Base-by-base conservation (phyloP, 345 rosid genomes). In the Eucalyptus curtisii region DNA sequence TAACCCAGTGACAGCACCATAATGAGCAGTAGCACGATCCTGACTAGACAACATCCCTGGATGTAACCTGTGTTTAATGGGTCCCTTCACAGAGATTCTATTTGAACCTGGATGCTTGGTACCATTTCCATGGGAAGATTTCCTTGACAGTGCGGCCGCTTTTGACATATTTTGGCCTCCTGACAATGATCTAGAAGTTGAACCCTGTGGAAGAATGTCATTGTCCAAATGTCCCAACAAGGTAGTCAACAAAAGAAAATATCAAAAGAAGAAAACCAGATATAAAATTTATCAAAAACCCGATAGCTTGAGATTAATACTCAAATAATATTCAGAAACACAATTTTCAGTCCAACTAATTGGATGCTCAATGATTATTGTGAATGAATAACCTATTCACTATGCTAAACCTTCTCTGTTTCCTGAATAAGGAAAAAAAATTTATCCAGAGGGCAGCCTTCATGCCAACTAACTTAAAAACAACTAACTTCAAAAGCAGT, bases 11-110 rank as follows among this genome's bases (percentile, higher is more conserved):
- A 97, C 97, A 91, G 93, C 96, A 92, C 99, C 99, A 91, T 96
- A 97, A 91, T 96, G 99, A 88, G 99, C 98, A 89, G 98, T 95
- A 89, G 98, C 96, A 88, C 95, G 95, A 92, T 98, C 99, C 89
- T 93, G 95, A 89, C 90, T 90, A 87, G 99, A 94, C 91, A 96
- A 90, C 97, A 97, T 90, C 90, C 99, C 98, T 57, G 98, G 98
- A 89, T 97, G 99, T 89, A 95, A 82, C 89, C 97, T 97, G 92
- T 94, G 97, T 89, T 88, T 92, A 57, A 89, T 88, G 90, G 95
- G 88, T 86, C 95, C 95, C 91, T 93, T 95, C 87, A 90, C 89
- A 79, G 94, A 92, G 89, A 89, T 59, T 91, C 92, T 96, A 90
- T 93, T 92, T 88, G 91, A 86, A 59, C 91, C 87, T 88, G 94